Evolutionary conservation across 2,329 filamentous ascomycete species (phyloP).

Genomic region (Sporothrix pallida): DNA sequence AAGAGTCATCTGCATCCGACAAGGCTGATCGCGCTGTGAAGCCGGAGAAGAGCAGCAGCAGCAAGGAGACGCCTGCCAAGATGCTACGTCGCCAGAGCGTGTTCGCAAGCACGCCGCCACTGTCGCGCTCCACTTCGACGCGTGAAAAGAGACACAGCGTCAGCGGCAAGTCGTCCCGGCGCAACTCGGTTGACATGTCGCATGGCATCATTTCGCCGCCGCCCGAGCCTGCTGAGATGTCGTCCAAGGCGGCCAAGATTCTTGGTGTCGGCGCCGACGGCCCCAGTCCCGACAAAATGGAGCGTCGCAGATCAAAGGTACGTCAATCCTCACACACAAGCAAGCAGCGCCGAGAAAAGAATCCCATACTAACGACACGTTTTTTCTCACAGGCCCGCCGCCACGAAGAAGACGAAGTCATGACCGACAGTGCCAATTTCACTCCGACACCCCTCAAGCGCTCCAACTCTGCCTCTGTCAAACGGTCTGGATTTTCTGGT

Average conservation of each 20-base stretch:
- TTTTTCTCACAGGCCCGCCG: slow-evolving; percentile 60
- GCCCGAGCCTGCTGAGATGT: slow-evolving; percentile 70
- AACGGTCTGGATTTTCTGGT: slow-evolving; percentile 62
- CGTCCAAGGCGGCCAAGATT: slow-evolving; percentile 78
- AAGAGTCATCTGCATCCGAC: slow-evolving; percentile 58
- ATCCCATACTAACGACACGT: neutral
- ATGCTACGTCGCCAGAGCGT: slow-evolving; percentile 67
- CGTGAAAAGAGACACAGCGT: slow-evolving; percentile 66
- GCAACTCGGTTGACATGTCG: slow-evolving; percentile 69
- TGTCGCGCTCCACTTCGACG: slow-evolving; percentile 72
- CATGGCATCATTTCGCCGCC: slow-evolving; percentile 73
- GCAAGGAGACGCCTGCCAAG: slow-evolving; percentile 54
- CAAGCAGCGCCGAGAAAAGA: neutral
- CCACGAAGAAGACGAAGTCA: slow-evolving; percentile 67
- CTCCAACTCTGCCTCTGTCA: slow-evolving; percentile 67
- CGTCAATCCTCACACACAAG: slow-evolving; percentile 6
- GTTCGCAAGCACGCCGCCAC: slow-evolving; percentile 70
- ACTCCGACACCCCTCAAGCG: slow-evolving; percentile 63
- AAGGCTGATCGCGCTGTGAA: slow-evolving; percentile 60
- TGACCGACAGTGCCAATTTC: slow-evolving; percentile 57
- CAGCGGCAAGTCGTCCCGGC: slow-evolving; percentile 56
- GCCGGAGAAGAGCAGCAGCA: slow-evolving; percentile 43
- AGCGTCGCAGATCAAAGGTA: slow-evolving; percentile 55
- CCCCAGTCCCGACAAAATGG: slow-evolving; percentile 55
- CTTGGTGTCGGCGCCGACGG: slow-evolving; percentile 62